Evolutionary conservation across 306 rosid genomes (phyloP).

Genomic region (Quercus parvula): DNA sequence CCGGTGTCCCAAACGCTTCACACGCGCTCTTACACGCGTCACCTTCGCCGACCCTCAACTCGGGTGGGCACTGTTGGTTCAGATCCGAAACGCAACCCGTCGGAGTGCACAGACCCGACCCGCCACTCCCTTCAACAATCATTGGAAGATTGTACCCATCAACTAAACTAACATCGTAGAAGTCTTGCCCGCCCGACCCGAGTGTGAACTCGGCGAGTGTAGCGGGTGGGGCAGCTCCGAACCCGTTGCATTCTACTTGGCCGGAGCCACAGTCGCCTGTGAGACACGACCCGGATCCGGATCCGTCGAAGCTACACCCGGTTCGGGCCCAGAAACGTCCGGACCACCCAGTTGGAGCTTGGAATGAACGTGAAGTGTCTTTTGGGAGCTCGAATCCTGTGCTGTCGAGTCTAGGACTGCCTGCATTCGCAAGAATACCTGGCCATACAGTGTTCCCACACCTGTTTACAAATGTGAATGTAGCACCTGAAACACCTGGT

Average conservation of each 20-base stretch:
- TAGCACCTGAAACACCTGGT: constrained; percentile 50
- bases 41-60: constrained; percentile 58
- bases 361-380: constrained; percentile 59
- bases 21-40: constrained; percentile 98
- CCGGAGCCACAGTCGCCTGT: constrained; percentile 96
- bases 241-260: constrained; percentile 73
- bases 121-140: constrained; percentile 79
- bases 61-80: constrained; percentile 76
- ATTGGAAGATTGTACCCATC: constrained; percentile 89
- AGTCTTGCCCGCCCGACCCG: constrained; percentile 81
- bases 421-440: constrained; percentile 83
- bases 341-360: constrained; percentile 96
- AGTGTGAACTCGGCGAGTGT: constrained; percentile 93
- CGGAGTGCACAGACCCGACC: constrained; percentile 71
- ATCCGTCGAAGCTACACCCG: constrained; percentile 70
- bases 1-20: constrained; percentile 83
- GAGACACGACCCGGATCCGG: constrained; percentile 68
- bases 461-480: constrained; percentile 75
- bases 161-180: constrained; percentile 92
- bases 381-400: constrained; percentile 92
- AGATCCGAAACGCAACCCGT: constrained; percentile 86
- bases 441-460: constrained; percentile 95
- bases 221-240: constrained; percentile 89
- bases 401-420: constrained; percentile 58
- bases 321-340: constrained; percentile 97